These are phyloP conservation scores for Apiotrichum gracile DNA, from an alignment of 1,284 basidiomycete species.

Conservation along the genomic window DNA sequence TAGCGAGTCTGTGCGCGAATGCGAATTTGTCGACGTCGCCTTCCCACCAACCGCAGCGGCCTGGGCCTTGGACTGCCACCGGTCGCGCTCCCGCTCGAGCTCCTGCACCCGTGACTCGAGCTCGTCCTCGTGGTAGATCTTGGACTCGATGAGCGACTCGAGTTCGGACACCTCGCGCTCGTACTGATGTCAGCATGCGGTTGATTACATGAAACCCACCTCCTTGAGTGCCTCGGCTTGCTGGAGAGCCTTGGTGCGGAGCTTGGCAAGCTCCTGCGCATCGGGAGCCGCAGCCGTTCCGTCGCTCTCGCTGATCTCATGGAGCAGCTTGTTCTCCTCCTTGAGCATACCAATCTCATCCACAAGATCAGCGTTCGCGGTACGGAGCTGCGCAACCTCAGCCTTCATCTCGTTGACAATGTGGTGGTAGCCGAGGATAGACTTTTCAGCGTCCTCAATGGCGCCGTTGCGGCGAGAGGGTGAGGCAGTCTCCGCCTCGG, in stretches of 20 bases:
- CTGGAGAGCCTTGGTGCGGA: constrained; percentile 18
- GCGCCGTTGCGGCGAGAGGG: neutral
- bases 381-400: constrained; percentile 63
- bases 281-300: constrained; percentile 1
- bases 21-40: constrained; percentile 9
- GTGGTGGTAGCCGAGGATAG: constrained; percentile 51
- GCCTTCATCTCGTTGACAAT: constrained; percentile 81
- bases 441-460: constrained; percentile 37
- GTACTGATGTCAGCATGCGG: constrained; percentile 52
- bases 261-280: constrained; percentile 28
- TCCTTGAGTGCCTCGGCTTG: constrained; percentile 36
- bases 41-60: constrained; percentile 1
- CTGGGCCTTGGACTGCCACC: constrained; percentile 7
- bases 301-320: constrained; percentile 21
- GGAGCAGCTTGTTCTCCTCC: constrained; percentile 39
- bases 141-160: constrained; percentile 80
- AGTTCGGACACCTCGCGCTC: constrained; percentile 87
- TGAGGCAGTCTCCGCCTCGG: neutral
- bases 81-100: constrained; percentile 51
- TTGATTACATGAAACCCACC: constrained; percentile 14
- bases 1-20: neutral
- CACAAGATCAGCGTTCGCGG: constrained; percentile 64
- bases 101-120: constrained; percentile 77
- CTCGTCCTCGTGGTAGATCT: constrained; percentile 93
- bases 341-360: constrained; percentile 66